phyloP scores from a whole-genome alignment of 192 early-diverging fungal species.

The Coemansia sp. region DNA sequence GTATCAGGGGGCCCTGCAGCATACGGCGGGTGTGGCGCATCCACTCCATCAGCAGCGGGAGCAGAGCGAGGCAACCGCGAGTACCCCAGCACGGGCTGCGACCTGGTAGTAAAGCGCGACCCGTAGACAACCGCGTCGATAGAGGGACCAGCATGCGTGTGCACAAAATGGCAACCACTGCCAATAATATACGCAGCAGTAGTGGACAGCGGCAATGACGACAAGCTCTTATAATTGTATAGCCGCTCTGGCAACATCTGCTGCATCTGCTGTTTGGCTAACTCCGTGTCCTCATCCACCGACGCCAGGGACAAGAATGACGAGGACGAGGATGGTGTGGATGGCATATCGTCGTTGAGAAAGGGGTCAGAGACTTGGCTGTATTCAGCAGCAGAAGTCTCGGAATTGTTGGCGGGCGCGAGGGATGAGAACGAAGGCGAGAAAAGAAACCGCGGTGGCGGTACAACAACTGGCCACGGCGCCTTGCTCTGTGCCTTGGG shows the following conservation, averaged over 20 bases:
- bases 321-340: not conserved
- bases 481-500: not conserved
- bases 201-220: constrained; percentile 9
- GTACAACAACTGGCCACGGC: not conserved
- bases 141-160: constrained; percentile 44
- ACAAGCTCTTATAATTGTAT: constrained; percentile 3
- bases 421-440: constrained; percentile 49
- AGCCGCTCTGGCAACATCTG: not conserved
- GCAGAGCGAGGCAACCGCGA: constrained; percentile 2
- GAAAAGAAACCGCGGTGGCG: constrained; percentile 32
- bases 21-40: constrained; percentile 3
- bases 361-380: not conserved
- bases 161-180: constrained; percentile 38
- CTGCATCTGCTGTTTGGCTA: not conserved
- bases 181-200: constrained; percentile 10
- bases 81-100: constrained; percentile 5
- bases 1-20: not conserved
- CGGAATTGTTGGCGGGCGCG: constrained; percentile 10
- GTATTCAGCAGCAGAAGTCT: constrained; percentile 2
- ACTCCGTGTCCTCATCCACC: not conserved
- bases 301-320: constrained; percentile 11
- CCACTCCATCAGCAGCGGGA: not conserved
- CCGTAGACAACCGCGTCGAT: constrained; percentile 26
- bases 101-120: not conserved
- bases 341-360: not conserved